A percentile compares a stretch with the other conserved stretches of the same genome.
phyloP scores from a whole-genome alignment of 1,139 yeast genomes.

The Sugiyamaella paludigena region DNA sequence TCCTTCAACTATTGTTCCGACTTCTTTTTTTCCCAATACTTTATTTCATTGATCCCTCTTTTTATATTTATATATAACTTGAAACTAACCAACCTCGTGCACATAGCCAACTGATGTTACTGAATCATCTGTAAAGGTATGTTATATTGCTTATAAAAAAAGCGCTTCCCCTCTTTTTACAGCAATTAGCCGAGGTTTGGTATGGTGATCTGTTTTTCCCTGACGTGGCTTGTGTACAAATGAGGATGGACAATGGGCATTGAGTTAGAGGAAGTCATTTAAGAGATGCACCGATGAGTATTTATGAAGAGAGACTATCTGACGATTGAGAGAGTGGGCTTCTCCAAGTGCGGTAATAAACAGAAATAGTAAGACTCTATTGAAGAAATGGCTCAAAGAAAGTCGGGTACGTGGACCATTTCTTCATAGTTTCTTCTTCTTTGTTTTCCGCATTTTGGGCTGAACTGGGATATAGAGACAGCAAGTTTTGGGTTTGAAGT shows the following conservation, averaged over 20 bases:
- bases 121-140: slow-evolving; percentile 37
- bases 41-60: neutral
- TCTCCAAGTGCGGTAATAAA: no score
- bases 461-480: no score
- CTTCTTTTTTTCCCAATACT: slow-evolving; percentile 5
- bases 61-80: neutral
- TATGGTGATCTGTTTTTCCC: slow-evolving; percentile 10
- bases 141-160: slow-evolving; percentile 20
- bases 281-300: no score
- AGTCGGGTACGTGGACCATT: no score
- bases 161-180: neutral
- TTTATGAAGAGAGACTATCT: no score
- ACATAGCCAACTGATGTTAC: slow-evolving; percentile 37
- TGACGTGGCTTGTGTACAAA: slow-evolving; percentile 8
- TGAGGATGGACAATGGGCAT: neutral
- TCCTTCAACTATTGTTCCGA: slow-evolving; percentile 8
- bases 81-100: slow-evolving; percentile 25
- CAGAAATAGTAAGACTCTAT: no score
- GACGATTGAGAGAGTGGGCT: no score
- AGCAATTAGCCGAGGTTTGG: slow-evolving; percentile 15
- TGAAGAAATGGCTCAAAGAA: no score
- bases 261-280: no score
- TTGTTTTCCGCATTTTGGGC: no score
- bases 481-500: no score
- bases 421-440: no score